phyloP scores from a whole-genome alignment of 331 rosid species.

The Rhamnella rubrinervis region DNA sequence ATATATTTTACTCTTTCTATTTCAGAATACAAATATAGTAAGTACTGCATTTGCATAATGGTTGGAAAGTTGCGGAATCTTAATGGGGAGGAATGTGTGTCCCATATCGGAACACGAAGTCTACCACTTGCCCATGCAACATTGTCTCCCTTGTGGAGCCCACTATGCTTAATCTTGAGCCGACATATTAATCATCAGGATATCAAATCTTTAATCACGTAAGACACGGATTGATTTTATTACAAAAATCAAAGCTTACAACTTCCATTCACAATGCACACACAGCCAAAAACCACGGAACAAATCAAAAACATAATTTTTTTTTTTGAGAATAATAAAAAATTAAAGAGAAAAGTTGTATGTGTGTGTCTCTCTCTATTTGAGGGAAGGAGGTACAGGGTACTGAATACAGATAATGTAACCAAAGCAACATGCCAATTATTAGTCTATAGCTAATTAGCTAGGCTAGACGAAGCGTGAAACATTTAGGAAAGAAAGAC shows the following conservation, averaged over 20 bases:
- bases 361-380: neutral
- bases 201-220: neutral
- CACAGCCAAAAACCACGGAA: neutral
- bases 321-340: neutral
- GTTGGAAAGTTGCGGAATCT: neutral
- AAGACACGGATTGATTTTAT: neutral
- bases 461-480: too few relatives aligned
- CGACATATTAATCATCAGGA: neutral
- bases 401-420: too few relatives aligned
- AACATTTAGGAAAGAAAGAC: neutral
- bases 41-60: neutral
- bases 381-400: too few relatives aligned
- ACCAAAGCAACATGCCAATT: too few relatives aligned
- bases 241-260: neutral
- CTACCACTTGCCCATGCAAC: conserved; percentile 39
- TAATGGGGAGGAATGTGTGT: conserved; percentile 36
- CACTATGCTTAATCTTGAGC: neutral
- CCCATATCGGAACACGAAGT: conserved; percentile 58
- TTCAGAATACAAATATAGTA: neutral
- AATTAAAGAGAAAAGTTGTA: too few relatives aligned
- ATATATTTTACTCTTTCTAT: neutral
- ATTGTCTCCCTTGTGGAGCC: conserved; percentile 13
- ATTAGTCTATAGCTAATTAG: too few relatives aligned
- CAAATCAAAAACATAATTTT: neutral
- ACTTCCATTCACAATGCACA: neutral